Conservation (phyloP, 2,329 filamentous ascomycete species). For the Trichoderma sp. region DNA sequence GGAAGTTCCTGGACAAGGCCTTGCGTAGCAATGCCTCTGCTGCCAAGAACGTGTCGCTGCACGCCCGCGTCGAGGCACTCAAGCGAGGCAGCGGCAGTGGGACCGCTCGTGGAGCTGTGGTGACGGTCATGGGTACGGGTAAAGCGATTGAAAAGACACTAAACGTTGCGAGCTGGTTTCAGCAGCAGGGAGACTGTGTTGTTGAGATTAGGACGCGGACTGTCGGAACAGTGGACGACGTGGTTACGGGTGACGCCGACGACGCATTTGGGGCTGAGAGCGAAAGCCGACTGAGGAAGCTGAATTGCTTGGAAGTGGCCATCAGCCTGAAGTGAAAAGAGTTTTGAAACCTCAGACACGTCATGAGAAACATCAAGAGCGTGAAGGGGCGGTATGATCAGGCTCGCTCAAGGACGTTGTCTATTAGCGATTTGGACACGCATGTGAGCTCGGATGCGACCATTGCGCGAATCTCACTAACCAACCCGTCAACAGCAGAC, state of each 20-base stretch:
- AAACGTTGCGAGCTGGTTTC: conserved; percentile 65
- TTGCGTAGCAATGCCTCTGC: conserved; percentile 49
- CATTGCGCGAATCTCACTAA: conserved; percentile 3
- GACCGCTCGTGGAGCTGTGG: conserved; percentile 42
- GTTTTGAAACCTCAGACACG: not conserved
- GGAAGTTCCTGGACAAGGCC: conserved; percentile 61
- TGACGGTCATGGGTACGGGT: conserved; percentile 66
- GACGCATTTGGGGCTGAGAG: conserved; percentile 38
- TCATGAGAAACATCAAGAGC: not conserved
- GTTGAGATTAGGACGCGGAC: conserved; percentile 65
- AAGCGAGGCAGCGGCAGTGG: conserved; percentile 39
- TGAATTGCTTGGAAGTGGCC: conserved; percentile 55
- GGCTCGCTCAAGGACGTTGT: not conserved
- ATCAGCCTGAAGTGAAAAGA: conserved; percentile 51
- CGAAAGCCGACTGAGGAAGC: conserved; percentile 49
- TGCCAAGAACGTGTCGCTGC: conserved; percentile 51
- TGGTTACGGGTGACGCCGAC: conserved; percentile 49
- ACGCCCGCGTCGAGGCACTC: conserved; percentile 50
- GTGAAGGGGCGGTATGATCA: not conserved
- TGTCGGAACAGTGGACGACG: conserved; percentile 68
- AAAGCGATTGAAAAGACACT: conserved; percentile 66
- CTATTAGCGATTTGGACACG: conserved; percentile 6
- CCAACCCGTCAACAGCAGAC: conserved; percentile 2
- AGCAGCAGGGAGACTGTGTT: conserved; percentile 59
- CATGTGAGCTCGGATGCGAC: conserved; percentile 4